These are phyloP conservation scores for Fragaria vesca DNA, from an alignment of 306 rosid genomes.

Conservation along the genomic window DNA sequence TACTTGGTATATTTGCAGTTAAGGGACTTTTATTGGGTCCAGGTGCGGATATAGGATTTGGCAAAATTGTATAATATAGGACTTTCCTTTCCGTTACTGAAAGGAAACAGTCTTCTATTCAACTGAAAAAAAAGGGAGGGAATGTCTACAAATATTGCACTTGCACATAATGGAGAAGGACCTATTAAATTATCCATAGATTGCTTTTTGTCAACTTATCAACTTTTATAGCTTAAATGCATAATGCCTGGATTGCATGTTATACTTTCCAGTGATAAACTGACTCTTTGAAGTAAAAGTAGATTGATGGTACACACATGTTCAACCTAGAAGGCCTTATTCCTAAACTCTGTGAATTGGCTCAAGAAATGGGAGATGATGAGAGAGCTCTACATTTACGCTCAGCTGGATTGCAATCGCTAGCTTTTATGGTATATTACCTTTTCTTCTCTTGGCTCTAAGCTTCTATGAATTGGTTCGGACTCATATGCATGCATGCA, in stretches of 20 bases:
- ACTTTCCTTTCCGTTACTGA: too few species aligned
- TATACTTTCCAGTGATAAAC: conserved; percentile 17
- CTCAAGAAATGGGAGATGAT: conserved; percentile 72
- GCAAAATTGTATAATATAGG: not conserved
- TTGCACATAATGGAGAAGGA: not conserved
- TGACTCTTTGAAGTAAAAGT: conserved; percentile 48
- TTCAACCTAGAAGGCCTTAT: conserved; percentile 94
- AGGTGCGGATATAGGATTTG: not conserved
- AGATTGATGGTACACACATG: conserved; percentile 82
- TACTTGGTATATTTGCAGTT: conserved; percentile 24
- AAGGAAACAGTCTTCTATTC: conserved; percentile 4
- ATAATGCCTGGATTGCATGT: conserved; percentile 8
- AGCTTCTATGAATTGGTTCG: conserved; percentile 7
- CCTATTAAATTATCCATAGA: not conserved
- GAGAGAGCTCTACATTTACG: conserved; percentile 60
- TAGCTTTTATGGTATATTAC: conserved; percentile 72
- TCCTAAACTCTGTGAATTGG: conserved; percentile 84
- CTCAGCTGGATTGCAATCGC: conserved; percentile 76
- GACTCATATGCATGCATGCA: conserved; percentile 10
- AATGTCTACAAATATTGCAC: not conserved
- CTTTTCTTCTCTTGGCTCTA: conserved; percentile 3
- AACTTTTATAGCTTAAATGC: not conserved
- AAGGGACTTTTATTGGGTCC: not conserved
- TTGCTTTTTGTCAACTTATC: not conserved
- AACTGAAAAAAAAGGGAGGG: not conserved